Conservation (phyloP, 768 basidiomycete genomes). For the Kwoniella pini region DNA sequence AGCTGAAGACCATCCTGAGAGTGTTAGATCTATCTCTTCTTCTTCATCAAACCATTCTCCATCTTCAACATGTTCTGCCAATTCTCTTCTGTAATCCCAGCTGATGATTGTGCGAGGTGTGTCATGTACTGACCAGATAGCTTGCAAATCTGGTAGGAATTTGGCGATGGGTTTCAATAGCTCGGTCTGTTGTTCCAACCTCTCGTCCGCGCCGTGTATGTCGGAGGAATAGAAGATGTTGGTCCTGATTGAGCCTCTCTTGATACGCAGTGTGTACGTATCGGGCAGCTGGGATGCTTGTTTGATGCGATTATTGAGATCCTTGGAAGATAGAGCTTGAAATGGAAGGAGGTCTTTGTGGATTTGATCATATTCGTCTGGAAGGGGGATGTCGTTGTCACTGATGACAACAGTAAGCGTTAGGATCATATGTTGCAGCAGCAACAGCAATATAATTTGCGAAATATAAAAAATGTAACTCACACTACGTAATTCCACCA, state of each 20-base stretch:
- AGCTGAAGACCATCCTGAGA: conserved; percentile 27
- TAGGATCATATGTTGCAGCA: no score
- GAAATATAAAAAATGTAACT: conserved; percentile 15
- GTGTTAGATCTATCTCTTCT: conserved; percentile 22
- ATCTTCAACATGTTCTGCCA: conserved; percentile 31
- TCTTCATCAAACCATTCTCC: conserved; percentile 19
- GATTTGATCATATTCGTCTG: conserved; percentile 41
- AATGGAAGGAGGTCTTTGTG: conserved; percentile 24
- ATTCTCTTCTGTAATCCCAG: conserved; percentile 23
- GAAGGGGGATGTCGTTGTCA: conserved; percentile 27
- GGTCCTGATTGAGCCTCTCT: conserved; percentile 18
- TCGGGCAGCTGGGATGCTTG: conserved; percentile 11
- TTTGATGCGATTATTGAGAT: conserved; percentile 15
- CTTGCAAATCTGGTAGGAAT: conserved; percentile 21
- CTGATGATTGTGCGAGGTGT: conserved; percentile 20
- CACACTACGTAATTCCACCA: conserved; percentile 54
- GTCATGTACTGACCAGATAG: conserved; percentile 29
- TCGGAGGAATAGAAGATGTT: conserved; percentile 9
- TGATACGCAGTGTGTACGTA: conserved; percentile 25
- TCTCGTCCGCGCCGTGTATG: conserved; percentile 15
- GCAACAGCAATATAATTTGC: no score
- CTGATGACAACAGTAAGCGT: conserved; percentile 5
- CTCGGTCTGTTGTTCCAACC: conserved; percentile 24
- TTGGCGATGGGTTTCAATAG: conserved; percentile 25
- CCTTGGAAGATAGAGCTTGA: conserved; percentile 23